These are phyloP conservation scores for Imleria badia DNA, from an alignment of 768 basidiomycete species.

Conservation along the genomic window DNA sequence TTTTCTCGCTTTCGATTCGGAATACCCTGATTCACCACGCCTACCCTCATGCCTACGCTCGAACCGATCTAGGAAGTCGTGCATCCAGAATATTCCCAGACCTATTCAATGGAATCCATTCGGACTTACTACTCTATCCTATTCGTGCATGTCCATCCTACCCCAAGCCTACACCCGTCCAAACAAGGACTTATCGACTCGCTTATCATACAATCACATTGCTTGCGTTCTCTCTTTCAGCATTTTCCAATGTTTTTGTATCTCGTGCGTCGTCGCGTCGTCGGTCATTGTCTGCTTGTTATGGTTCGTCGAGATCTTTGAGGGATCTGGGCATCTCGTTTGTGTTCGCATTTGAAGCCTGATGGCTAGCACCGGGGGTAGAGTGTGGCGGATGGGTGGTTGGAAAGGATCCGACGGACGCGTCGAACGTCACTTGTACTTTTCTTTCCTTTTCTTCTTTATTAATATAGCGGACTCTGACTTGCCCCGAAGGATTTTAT, in stretches of 20 bases:
- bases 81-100: constrained; percentile 27
- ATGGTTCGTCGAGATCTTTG: constrained; percentile 1
- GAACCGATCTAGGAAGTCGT: constrained; percentile 27
- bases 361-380: not conserved
- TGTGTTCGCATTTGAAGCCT: constrained; percentile 3
- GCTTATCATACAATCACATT: constrained; percentile 33
- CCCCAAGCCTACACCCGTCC: constrained; percentile 20
- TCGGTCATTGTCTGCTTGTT: constrained; percentile 5
- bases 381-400: not conserved
- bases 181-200: constrained; percentile 24
- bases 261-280: constrained; percentile 5
- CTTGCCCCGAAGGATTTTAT: constrained; percentile 15
- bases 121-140: constrained; percentile 24
- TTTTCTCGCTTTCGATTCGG: not conserved
- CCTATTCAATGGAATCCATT: constrained; percentile 16
- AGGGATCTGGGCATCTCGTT: constrained; percentile 1
- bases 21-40: constrained; percentile 6
- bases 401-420: constrained; percentile 11
- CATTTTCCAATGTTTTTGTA: constrained; percentile 18
- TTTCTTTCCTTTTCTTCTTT: not conserved
- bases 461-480: constrained; percentile 19
- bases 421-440: constrained; percentile 21
- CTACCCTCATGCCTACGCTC: constrained; percentile 6
- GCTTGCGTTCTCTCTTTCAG: constrained; percentile 25
- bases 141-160: constrained; percentile 24